Evolutionary conservation across 129 eudicot genomes (phyloP), one percentile per base, ranked within the genome.

Genomic region (Chrysanthemum lavandulifolium): DNA sequence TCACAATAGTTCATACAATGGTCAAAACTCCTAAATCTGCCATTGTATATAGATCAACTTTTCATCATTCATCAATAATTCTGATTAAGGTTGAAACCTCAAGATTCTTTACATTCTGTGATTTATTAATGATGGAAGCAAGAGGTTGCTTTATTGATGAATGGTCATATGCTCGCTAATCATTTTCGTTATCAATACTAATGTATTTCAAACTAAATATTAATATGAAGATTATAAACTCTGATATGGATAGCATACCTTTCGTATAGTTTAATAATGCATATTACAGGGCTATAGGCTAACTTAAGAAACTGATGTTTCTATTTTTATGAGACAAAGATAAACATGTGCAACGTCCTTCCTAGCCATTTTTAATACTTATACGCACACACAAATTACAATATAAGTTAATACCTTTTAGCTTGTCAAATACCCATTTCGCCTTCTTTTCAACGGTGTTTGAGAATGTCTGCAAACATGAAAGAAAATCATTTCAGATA

Each of bases 401-500:
- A 21, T 36, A n/a, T 58, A 63, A 54, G 9, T 10, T 4, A 60
- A 1, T 79, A 89, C 97, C 97, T 83, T 91, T 91, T 68, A 91
- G 82, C 88, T 91, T 91, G 88, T 91, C 88, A 78, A 91, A 91
- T 51, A 91, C 75, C 97, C 97, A 91, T 83, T 91, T 91, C 10
- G 97, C 97, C 76, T 88, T 91, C 82, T 91, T 88, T 79, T 91
- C 97, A 45, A 91, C 97, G 3, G 96, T 82, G 79, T 77, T 91
- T 55, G 97, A 84, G 72, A 91, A 80, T 16, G 81, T 83, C 97
- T 91, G 97, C 70, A 80, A 76, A 71, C 60, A 56, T 48, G 58
- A 77, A 54, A 65, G 51, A n/a, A 59, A 14, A 66, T n/a, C 57
- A 57, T 15, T 73, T 29, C 74, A 53, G 53, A 31, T 36, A 25